Base-by-base conservation (phyloP, 2,329 filamentous ascomycete species). In the Ophiostoma quercus region DNA sequence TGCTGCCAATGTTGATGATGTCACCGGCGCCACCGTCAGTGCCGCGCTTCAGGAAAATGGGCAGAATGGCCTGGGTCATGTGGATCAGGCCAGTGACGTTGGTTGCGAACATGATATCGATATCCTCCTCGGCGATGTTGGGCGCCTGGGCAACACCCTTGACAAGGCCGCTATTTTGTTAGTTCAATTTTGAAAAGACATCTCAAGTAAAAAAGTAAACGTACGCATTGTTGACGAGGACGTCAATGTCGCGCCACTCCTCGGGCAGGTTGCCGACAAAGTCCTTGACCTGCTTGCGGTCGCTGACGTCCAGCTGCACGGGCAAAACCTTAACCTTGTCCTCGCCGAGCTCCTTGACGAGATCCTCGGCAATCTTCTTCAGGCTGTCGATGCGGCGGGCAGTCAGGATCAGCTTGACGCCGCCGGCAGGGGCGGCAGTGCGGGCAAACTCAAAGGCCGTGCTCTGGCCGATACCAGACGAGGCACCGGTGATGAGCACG, bases 211-310 rank as follows among this genome's bases (percentile, higher is more conserved):
- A 29, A 29, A 29, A 29, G 25, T 29, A 29, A 29, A 83, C 90
- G 78, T 80, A 96, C 92, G 94, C 94, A 84, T 98, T 98, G 82
- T 99, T 99, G 34, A 99, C 92, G 71, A 99, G 81, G 2, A 98
- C 85, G 78, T 98, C 87, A 73, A 98, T 90, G 34, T 92, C 88
- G 78, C 86, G 88, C 82, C 92, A 98, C 77, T 93, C 94, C 72
- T 88, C 87, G 0, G 94, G 94, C 75, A 98, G 80, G 57, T 83
- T 85, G 1, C 80, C 81, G 14, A 97, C 88, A 76, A 98, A 94
- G 57, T 80, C 81, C 68, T 84, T 84, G 3, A 98, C 85, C 77
- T 95, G 88, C 2, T 88, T 86, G 0, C 91, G 84, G 71, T 91
- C 90, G 82, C 91, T 94, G 69, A 99, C 90, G 78, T 99, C 95